Evolutionary conservation across 164 flowering plant species (phyloP).

Genomic region (Tinospora cordifolia): DNA sequence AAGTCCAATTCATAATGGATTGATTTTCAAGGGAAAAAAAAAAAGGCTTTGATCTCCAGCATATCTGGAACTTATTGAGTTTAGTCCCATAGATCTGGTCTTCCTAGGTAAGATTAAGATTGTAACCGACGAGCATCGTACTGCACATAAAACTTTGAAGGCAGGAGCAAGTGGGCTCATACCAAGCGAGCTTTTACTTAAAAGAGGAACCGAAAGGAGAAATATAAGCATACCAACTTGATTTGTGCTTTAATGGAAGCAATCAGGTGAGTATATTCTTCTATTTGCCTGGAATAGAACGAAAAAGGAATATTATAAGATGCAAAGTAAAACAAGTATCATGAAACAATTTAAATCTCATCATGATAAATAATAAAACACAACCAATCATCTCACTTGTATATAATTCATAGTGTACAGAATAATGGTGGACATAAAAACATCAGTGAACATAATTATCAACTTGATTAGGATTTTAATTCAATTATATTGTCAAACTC

Average conservation of each 20-base stretch:
- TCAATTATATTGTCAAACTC: background rate
- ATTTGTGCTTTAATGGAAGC: conserved; percentile 87
- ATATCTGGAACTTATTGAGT: too few relatives aligned
- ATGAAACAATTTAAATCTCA: background rate
- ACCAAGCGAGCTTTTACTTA: background rate
- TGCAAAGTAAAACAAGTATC: background rate
- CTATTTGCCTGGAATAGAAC: conserved; percentile 56
- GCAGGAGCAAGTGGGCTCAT: too few relatives aligned
- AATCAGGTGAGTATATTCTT: conserved; percentile 58
- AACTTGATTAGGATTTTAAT: background rate
- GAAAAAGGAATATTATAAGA: background rate
- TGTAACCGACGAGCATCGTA: too few relatives aligned
- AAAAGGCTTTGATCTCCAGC: too few relatives aligned
- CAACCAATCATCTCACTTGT: too few relatives aligned
- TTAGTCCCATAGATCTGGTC: too few relatives aligned
- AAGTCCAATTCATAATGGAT: too few relatives aligned
- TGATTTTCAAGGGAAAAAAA: too few relatives aligned
- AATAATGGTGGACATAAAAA: background rate
- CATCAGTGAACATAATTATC: background rate
- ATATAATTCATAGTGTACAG: too few relatives aligned
- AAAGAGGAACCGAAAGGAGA: background rate
- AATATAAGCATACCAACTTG: conserved; percentile 56
- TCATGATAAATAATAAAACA: background rate
- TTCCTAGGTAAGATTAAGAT: too few relatives aligned
- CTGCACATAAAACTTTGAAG: too few relatives aligned